These are phyloP conservation scores for Paralagenidium karlingii DNA, from an alignment of 352 stramenopile species.

Conservation along the genomic window DNA sequence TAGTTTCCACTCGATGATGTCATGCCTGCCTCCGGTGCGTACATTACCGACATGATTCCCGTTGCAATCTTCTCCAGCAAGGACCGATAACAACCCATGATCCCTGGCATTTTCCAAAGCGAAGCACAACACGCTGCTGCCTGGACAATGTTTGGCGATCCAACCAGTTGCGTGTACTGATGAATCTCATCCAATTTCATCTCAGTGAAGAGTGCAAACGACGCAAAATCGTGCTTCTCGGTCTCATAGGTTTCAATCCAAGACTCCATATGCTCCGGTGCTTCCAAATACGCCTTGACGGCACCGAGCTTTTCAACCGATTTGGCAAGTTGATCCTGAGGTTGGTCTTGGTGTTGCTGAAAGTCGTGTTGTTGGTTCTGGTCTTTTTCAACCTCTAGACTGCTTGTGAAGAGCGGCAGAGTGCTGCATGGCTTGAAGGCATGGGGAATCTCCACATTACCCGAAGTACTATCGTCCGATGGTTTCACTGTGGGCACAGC, in stretches of 20 bases:
- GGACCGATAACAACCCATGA: conserved; percentile 53
- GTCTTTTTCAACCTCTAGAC: too few species aligned
- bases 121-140: conserved; percentile 62
- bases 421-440: too few species aligned
- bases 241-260: conserved; percentile 64
- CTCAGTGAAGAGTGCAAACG: conserved; percentile 66
- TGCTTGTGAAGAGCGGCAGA: too few species aligned
- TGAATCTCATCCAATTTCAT: conserved; percentile 70
- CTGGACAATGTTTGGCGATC: conserved; percentile 55
- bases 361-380: too few species aligned
- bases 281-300: too few species aligned
- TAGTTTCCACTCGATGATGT: neutral
- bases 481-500: too few species aligned
- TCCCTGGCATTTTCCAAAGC: conserved; percentile 64
- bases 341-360: too few species aligned
- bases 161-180: conserved; percentile 27
- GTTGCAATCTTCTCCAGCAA: conserved; percentile 53
- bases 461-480: too few species aligned
- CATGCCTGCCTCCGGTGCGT: conserved; percentile 12
- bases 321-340: too few species aligned
- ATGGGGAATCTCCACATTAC: too few species aligned
- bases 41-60: conserved; percentile 46
- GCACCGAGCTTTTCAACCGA: too few species aligned
- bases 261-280: too few species aligned
- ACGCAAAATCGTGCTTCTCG: conserved; percentile 51